Base-by-base conservation (phyloP, 441 rosid species). In the Corymbia calophylla region DNA sequence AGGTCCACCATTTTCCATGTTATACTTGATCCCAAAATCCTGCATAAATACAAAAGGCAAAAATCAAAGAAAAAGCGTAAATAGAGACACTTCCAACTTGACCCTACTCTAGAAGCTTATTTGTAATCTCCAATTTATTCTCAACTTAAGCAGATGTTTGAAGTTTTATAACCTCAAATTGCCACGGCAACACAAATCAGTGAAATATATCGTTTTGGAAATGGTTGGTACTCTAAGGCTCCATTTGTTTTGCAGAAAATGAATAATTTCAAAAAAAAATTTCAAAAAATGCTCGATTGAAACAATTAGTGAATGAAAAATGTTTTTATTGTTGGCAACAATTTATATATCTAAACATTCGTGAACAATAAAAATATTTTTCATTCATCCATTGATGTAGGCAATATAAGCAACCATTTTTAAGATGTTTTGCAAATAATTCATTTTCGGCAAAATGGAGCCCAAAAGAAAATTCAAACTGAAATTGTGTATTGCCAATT, bases 1-100 rank as follows among this genome's bases (percentile, higher is more conserved):
- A 91, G 99, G 99, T 87, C 99, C 99, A 88, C 99, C 99, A 88
- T 96, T 98, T 93, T 95, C 99, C 99, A 98, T 98, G 94, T 98
- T 98, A 94, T 98, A 98, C 94, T 98, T 98, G 93, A 97, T 97
- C 89, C 99, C 99, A 94, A 98, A 98, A 93, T 98, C 99, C 99
- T 97, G 95, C 64, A 91, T 5, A 68, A 68, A 68, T 68, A 62
- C 32, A 66, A 66, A 55, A 1, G 18, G 39, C 21, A 2, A 66
- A 66, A 66, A 66, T n/a, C 21, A n/a, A 66, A 66, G 39, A 66
- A 66, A 66, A 66, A 31, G 39, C 77, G 31, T 23, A 31, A 16
- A 66, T 64, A 64, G 77, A 66, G 44, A 31, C 77, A 66, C 77
- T 66, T 16, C 39, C 77, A 66, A 31, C 39, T 66, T 16, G 39